Evolutionary conservation across 441 rosid species (phyloP).

Genomic region (Arabidopsis lyrata): DNA sequence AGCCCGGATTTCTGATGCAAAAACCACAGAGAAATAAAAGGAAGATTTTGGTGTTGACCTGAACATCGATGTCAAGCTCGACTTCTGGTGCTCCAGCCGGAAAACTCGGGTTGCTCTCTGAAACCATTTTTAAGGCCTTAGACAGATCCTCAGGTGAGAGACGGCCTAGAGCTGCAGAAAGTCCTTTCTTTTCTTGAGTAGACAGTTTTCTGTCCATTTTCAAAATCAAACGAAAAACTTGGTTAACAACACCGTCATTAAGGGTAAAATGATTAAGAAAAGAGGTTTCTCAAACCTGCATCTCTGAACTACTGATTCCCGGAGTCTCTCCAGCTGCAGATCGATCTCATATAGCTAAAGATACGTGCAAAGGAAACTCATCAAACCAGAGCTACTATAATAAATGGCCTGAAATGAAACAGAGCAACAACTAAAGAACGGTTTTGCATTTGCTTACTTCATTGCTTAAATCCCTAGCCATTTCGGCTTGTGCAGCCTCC

Average conservation of each 20-base stretch:
- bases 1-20: slow-evolving; percentile 6
- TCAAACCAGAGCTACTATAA: not conserved
- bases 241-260: not conserved
- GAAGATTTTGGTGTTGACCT: slow-evolving; percentile 53
- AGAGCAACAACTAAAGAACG: slow-evolving; percentile 4
- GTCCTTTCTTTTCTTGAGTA: slow-evolving; percentile 81
- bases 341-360: slow-evolving; percentile 80
- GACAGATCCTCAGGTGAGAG: slow-evolving; percentile 81
- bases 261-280: slow-evolving; percentile 3
- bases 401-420: slow-evolving; percentile 33
- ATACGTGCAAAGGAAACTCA: slow-evolving; percentile 2
- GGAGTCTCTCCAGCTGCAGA: slow-evolving; percentile 77
- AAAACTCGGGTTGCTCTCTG: slow-evolving; percentile 82
- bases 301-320: slow-evolving; percentile 77
- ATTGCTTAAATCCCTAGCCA: slow-evolving; percentile 75
- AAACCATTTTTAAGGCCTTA: slow-evolving; percentile 88
- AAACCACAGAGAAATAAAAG: not conserved
- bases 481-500: slow-evolving; percentile 82
- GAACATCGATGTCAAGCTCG: slow-evolving; percentile 88
- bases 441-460: slow-evolving; percentile 58
- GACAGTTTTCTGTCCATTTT: slow-evolving; percentile 68
- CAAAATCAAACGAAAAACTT: not conserved
- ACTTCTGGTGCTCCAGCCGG: slow-evolving; percentile 79
- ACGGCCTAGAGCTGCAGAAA: slow-evolving; percentile 65
- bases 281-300: slow-evolving; percentile 65